Conservation (phyloP, 495 filamentous ascomycete species). For the Patellaria atrata region DNA sequence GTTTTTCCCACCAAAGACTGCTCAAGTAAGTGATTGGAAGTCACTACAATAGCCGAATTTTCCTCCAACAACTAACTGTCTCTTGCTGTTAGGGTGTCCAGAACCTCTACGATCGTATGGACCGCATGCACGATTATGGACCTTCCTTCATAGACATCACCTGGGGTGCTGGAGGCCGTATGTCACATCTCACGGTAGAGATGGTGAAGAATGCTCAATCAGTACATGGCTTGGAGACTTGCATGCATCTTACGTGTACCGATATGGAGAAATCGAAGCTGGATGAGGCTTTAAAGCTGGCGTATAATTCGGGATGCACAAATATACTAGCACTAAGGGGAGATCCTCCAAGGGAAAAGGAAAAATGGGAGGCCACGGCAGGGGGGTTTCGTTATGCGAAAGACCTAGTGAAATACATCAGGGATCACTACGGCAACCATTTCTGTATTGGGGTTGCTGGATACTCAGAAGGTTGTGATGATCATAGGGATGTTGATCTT, state of each 20-base stretch:
- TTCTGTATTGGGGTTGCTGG: conserved; percentile 97
- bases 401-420: conserved; percentile 89
- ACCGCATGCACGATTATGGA: conserved; percentile 90
- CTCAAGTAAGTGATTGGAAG: conserved; percentile 48
- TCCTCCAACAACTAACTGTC: background rate
- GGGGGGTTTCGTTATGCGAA: conserved; percentile 83
- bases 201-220: conserved; percentile 97
- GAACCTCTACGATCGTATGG: conserved; percentile 98
- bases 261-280: conserved; percentile 91
- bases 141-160: conserved; percentile 97
- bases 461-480: conserved; percentile 93
- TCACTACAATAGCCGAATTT: too few relatives aligned
- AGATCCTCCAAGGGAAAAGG: conserved; percentile 87
- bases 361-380: conserved; percentile 78
- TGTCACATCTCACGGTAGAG: conserved; percentile 85
- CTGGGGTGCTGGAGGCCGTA: conserved; percentile 90
- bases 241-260: conserved; percentile 98
- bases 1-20: conserved; percentile 99
- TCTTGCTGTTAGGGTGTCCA: conserved; percentile 64
- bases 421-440: conserved; percentile 76
- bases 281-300: conserved; percentile 71
- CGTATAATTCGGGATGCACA: conserved; percentile 90
- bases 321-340: conserved; percentile 94
- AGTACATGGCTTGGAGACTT: conserved; percentile 93
- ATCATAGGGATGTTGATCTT: conserved; percentile 68